These are phyloP conservation scores for Diaporthe citrichinensis DNA, from an alignment of 2,329 filamentous ascomycete genomes.

Conservation along the genomic window DNA sequence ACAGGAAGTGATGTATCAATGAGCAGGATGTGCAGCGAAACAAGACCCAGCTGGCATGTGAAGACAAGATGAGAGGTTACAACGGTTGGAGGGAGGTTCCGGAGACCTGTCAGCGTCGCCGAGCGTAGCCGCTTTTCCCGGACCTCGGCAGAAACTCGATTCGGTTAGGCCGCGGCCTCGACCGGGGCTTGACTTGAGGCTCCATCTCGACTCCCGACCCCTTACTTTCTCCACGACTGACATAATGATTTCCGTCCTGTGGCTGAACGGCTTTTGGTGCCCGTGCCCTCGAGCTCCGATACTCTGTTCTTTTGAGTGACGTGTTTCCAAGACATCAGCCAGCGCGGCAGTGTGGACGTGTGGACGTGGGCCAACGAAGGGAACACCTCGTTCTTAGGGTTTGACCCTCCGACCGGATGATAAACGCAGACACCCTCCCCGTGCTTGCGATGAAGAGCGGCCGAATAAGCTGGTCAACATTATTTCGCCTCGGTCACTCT, in stretches of 20 bases:
- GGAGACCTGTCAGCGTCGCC: constrained; percentile 23
- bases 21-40: not conserved
- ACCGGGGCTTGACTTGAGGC: constrained; percentile 8
- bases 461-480: not conserved
- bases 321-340: not conserved
- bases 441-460: not conserved
- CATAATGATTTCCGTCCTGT: not conserved
- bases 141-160: constrained; percentile 28
- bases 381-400: not conserved
- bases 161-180: not conserved
- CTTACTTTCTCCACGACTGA: constrained; percentile 9
- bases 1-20: not conserved
- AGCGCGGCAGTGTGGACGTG: not conserved
- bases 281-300: not conserved
- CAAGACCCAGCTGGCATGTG: constrained; percentile 23
- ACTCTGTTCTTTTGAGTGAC: not conserved
- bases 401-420: not conserved
- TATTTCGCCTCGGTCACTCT: not conserved
- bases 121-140: constrained; percentile 33
- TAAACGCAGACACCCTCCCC: not conserved
- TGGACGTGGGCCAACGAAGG: not conserved
- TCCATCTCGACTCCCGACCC: constrained; percentile 15
- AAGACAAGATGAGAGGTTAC: constrained; percentile 9
- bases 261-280: not conserved
- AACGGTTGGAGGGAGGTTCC: not conserved